A percentile compares a stretch with the other conserved stretches of the same genome.
phyloP scores from a whole-genome alignment of 2,329 filamentous ascomycete genomes.

The Aureobasidium sp. region DNA sequence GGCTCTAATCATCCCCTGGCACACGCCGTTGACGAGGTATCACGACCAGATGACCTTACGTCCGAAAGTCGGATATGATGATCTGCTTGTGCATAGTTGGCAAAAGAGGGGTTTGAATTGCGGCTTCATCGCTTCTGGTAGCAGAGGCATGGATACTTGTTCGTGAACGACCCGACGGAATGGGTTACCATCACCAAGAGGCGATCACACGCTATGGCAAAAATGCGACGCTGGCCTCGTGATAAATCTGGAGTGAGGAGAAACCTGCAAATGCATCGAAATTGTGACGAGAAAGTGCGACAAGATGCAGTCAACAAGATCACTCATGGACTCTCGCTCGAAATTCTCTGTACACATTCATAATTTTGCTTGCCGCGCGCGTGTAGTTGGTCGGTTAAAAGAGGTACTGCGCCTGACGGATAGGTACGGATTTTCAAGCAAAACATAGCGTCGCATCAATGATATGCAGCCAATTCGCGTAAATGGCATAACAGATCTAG shows the following conservation, averaged over 20 bases:
- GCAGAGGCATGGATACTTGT: slow-evolving; percentile 1
- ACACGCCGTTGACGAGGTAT: neutral
- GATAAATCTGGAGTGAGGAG: neutral
- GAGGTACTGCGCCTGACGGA: neutral
- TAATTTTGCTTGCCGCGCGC: neutral
- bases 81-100: slow-evolving; percentile 1
- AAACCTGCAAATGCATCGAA: neutral
- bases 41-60: neutral
- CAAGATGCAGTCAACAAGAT: neutral
- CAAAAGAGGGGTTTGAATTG: neutral
- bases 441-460: neutral
- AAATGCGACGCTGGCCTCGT: neutral
- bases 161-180: slow-evolving; percentile 1
- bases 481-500: neutral
- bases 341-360: neutral
- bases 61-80: slow-evolving; percentile 8
- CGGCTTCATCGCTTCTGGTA: neutral
- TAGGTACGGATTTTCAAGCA: neutral
- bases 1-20: neutral
- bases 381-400: neutral
- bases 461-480: neutral
- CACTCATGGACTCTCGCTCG: neutral
- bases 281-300: neutral
- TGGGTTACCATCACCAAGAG: neutral
- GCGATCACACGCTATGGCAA: slow-evolving; percentile 1